These are phyloP conservation scores for Debaryomyces subglobosus DNA, from an alignment of 1,139 yeast species.

Conservation along the genomic window DNA sequence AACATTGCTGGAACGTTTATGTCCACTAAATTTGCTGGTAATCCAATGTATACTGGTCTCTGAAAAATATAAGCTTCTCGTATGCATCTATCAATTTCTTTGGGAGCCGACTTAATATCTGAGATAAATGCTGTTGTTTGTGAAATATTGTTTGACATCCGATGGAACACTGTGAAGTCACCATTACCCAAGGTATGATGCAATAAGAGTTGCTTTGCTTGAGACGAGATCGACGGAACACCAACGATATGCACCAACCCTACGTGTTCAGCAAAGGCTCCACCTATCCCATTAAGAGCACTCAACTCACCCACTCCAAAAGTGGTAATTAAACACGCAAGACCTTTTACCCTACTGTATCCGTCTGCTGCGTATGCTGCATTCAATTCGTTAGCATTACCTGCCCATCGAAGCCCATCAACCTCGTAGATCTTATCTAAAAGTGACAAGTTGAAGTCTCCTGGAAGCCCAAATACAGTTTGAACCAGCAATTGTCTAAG, in stretches of 20 bases:
- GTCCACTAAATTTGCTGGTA: slow-evolving; percentile 83
- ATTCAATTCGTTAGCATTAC: slow-evolving; percentile 46
- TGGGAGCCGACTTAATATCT: slow-evolving; percentile 65
- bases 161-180: slow-evolving; percentile 48
- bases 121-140: slow-evolving; percentile 66
- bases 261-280: slow-evolving; percentile 46
- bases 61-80: slow-evolving; percentile 71
- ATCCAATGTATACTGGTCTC: slow-evolving; percentile 81
- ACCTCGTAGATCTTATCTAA: slow-evolving; percentile 44
- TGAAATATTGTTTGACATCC: slow-evolving; percentile 64
- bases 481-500: slow-evolving; percentile 42
- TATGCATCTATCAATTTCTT: slow-evolving; percentile 71
- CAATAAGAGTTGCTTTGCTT: slow-evolving; percentile 40
- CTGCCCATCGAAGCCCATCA: slow-evolving; percentile 43
- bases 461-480: slow-evolving; percentile 47
- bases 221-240: slow-evolving; percentile 41
- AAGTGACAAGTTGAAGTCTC: slow-evolving; percentile 42
- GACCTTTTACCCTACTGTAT: slow-evolving; percentile 40
- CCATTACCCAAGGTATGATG: slow-evolving; percentile 53
- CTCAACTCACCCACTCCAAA: slow-evolving; percentile 47
- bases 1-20: slow-evolving; percentile 56
- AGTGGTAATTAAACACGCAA: slow-evolving; percentile 42
- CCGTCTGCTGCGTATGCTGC: slow-evolving; percentile 50
- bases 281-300: slow-evolving; percentile 45
- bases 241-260: slow-evolving; percentile 45